Conservation (phyloP, 768 basidiomycete genomes). For the Leccinum subgranulosum region DNA sequence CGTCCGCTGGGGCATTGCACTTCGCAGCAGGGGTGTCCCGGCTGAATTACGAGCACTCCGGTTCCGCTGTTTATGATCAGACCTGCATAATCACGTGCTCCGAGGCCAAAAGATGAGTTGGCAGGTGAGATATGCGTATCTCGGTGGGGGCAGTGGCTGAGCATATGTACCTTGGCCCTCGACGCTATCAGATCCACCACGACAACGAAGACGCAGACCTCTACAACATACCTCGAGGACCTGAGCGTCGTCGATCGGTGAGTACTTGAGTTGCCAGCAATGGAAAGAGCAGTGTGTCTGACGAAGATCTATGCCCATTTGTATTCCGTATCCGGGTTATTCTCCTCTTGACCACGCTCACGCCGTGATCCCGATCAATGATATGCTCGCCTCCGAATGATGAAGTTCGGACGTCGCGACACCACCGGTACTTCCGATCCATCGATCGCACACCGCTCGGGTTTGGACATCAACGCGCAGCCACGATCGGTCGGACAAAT, state of each 20-base stretch:
- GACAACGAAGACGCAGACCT: constrained; percentile 58
- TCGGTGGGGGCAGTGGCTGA: neutral
- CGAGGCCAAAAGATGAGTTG: constrained; percentile 63
- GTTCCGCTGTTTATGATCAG: neutral
- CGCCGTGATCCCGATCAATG: neutral
- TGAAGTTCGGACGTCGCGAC: neutral
- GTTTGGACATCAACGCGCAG: constrained; percentile 58
- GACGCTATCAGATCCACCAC: constrained; percentile 52
- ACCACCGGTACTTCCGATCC: neutral
- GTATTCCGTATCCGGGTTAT: neutral
- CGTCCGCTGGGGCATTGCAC: constrained; percentile 70
- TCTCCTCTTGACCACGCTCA: neutral
- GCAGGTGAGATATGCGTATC: constrained; percentile 35
- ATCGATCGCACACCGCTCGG: constrained; percentile 34
- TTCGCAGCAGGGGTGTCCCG: constrained; percentile 44
- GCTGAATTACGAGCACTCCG: constrained; percentile 47
- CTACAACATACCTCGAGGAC: constrained; percentile 52
- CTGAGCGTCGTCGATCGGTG: constrained; percentile 44
- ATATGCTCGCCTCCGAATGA: neutral
- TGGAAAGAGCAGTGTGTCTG: neutral
- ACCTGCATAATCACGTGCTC: neutral
- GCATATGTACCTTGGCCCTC: neutral
- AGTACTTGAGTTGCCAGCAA: constrained; percentile 3
- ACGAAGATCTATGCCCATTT: neutral
- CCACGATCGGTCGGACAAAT: constrained; percentile 17